Conservation (phyloP, 305 asterid genomes). For the Rubia balearica region DNA sequence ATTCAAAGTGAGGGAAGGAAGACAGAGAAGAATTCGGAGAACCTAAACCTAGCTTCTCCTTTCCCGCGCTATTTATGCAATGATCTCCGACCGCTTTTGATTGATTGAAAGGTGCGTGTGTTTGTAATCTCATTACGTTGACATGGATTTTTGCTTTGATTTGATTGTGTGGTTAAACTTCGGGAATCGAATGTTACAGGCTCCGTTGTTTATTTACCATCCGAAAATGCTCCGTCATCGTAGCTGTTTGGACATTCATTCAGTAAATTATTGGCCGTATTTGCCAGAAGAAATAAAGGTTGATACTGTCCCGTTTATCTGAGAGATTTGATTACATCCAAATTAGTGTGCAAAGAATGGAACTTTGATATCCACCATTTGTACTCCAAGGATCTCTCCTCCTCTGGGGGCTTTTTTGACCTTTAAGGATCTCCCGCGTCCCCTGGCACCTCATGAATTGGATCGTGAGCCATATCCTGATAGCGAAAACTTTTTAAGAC, state of each 20-base stretch:
- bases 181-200: too few relatives aligned
- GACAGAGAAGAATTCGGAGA: too few relatives aligned
- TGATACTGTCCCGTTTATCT: not conserved
- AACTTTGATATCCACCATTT: not conserved
- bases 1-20: too few relatives aligned
- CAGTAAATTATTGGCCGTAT: not conserved
- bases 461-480: not conserved
- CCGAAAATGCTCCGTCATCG: not conserved
- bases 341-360: not conserved
- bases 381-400: not conserved
- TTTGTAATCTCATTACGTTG: too few relatives aligned
- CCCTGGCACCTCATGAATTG: not conserved
- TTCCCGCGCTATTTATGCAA: too few relatives aligned
- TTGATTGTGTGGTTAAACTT: too few relatives aligned
- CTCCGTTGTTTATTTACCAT: too few relatives aligned
- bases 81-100: too few relatives aligned
- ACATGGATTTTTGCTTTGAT: too few relatives aligned
- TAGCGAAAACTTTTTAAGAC: not conserved
- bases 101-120: too few relatives aligned
- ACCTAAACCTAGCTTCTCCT: too few relatives aligned
- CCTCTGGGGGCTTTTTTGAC: not conserved
- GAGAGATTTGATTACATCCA: not conserved
- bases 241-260: not conserved
- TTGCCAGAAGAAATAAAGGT: not conserved
- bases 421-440: not conserved